Evolutionary conservation across 768 basidiomycete species (phyloP), one percentile per base, ranked within the genome.

Genomic region (Daedaleopsis sinensis): DNA sequence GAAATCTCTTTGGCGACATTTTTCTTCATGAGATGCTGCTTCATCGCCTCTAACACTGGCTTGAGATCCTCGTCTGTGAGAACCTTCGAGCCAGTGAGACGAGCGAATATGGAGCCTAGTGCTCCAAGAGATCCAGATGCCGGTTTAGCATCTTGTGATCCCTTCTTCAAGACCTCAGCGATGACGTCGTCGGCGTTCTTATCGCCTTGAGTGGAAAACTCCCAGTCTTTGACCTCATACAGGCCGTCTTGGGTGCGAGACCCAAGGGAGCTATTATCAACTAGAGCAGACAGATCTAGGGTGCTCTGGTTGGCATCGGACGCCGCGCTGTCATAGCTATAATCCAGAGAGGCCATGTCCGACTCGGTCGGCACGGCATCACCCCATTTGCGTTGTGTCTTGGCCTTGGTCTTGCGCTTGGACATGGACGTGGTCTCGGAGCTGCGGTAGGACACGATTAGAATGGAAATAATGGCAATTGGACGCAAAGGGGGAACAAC

Each of bases 1-100:
- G 96, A 82, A 64, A 98, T 98, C 61, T 96, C 94, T 74, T 87
- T 92, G 5, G 97, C 97, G 5, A 99, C 97, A 69, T 99, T 99
- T 81, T 98, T 98, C 77, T 90, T 87, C 95, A 98, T 98, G 48
- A 99, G 80, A 74, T 98, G 96, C 62, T 96, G 93, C 73, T 96
- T 95, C 95, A 98, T 98, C 18, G 87, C 92, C 53, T 90, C 90
- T 48, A 98, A 72, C 1, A 96, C 91, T 9, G 96, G 96, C 66
- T 85, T 84, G 56, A 98, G 74, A 72, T 98, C 96, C 42, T 85
- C 81, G 57, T 92, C 84, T 1, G 90, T 90, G 57, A 99, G 77
- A 2, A 87, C 79, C 74, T 94, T 96, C 24, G 87, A 87, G 0
- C 94, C 93, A 4, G 94, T 96, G 67, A 97, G 76, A 47, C 93